phyloP scores from a whole-genome alignment of 164 flowering plant species.

The Litsea cubeba region DNA sequence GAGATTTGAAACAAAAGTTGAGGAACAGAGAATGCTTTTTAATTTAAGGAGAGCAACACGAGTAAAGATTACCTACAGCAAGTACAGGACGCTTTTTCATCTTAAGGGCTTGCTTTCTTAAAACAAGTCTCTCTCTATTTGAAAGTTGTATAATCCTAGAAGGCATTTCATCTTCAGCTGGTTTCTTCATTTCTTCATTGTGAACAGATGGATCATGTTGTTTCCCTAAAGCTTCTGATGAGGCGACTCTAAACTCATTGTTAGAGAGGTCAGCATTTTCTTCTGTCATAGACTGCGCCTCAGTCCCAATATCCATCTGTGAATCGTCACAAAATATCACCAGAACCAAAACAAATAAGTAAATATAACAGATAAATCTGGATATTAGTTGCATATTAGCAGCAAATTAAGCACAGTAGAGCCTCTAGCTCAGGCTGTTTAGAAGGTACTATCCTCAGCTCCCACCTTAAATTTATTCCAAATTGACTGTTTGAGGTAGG shows the following conservation, averaged over 20 bases:
- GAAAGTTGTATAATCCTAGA: conserved; percentile 43
- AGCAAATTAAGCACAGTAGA: too few relatives aligned
- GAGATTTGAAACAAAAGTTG: not conserved
- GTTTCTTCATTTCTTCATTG: not conserved
- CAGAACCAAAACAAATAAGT: not conserved
- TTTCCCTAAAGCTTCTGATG: conserved; percentile 9
- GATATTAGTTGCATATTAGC: too few relatives aligned
- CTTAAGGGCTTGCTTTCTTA: conserved; percentile 78
- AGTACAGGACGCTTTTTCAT: conserved; percentile 77
- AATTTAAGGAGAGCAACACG: not conserved
- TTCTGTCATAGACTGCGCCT: conserved; percentile 7
- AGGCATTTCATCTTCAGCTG: conserved; percentile 11
- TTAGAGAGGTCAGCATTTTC: conserved; percentile 12
- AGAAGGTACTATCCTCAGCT: too few relatives aligned
- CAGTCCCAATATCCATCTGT: conserved; percentile 16
- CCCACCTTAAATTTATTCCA: too few relatives aligned
- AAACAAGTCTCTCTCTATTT: conserved; percentile 78
- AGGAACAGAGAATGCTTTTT: not conserved
- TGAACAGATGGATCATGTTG: conserved; percentile 13
- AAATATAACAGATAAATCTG: not conserved
- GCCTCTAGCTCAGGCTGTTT: too few relatives aligned
- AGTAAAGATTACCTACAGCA: conserved; percentile 62
- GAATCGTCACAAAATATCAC: conserved; percentile 8
- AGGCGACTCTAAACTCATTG: conserved; percentile 14
- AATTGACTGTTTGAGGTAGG: too few relatives aligned